Base-by-base conservation (phyloP, 2,329 filamentous ascomycete genomes). In the Plectosphaerella sp. region DNA sequence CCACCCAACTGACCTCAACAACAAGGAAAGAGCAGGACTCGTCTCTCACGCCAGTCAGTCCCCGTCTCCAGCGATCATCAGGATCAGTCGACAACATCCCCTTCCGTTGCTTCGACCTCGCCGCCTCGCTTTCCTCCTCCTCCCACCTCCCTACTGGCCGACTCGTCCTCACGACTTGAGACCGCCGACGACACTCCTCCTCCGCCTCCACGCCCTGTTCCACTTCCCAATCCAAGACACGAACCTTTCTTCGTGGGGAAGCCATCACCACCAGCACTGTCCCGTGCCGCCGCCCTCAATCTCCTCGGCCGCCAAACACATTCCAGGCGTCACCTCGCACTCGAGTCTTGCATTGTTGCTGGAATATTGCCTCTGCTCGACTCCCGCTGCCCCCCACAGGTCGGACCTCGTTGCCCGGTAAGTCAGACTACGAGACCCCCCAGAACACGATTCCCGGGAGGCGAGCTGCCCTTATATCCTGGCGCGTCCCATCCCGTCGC, bases 331-430 rank as follows among this genome's bases (percentile, higher is more conserved):
- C 37, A n/a, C 39, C 37, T 24, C 39, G 25, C 48, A 54, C 52
- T 48, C 49, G 52, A 57, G 47, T 48, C 47, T 49, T 48, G 56
- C 43, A 46, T 46, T 46, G 43, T 46, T 56, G 56, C 56, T 57
- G 56, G 56, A 57, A 57, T 43, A 57, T 56, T 57, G 56, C 56
- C 56, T 48, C 49, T 56, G 56, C 54, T 49, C 41, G 52, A 55
- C 54, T 51, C 52, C 48, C 45, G 53, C 48, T 22, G 9, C 15
- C 18, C 15, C 37, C 37, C 18, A 33, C 41, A 20, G n/a, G 10
- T 20, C 53, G 53, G 50, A 48, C 33, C 48, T 50, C 35, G 20
- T 54, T 49, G 20, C 45, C 48, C 36, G 39, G 56, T 57, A 56
- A 57, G 56, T 57, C 43, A 50, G 18, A 39, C 22, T n/a, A 20